Conservation (phyloP, 169 alveolate genomes). For the Theileria parva region DNA sequence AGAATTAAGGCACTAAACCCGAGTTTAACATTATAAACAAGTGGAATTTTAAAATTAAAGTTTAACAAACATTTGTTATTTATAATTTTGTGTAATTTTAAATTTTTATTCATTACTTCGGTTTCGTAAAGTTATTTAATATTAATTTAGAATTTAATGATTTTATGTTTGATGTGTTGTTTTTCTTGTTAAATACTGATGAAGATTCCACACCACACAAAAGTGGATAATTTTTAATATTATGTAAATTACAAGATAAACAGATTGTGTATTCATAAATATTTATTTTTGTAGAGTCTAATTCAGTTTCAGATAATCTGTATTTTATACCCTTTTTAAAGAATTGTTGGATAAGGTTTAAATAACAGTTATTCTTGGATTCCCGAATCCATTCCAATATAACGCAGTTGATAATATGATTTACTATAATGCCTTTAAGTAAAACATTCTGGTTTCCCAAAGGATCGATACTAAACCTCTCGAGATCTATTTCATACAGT, state of each 20-base stretch:
- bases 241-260: neutral
- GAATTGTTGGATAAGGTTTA: neutral
- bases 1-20: conserved; percentile 25
- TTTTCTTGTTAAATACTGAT: no score
- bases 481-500: conserved; percentile 8
- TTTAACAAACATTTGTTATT: neutral
- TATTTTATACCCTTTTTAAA: neutral
- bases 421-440: neutral
- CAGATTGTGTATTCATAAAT: neutral
- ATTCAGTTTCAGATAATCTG: neutral
- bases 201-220: neutral
- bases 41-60: no score
- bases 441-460: neutral
- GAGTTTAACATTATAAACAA: neutral
- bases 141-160: no score
- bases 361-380: neutral
- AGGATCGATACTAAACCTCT: neutral
- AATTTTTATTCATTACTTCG: neutral
- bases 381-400: neutral
- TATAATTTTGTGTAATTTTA: neutral
- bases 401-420: neutral
- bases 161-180: neutral
- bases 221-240: no score
- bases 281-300: neutral
- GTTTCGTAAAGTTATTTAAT: neutral